These are phyloP conservation scores for Oryza punctata DNA, from an alignment of 176 grass and related monocot species.

Conservation along the genomic window DNA sequence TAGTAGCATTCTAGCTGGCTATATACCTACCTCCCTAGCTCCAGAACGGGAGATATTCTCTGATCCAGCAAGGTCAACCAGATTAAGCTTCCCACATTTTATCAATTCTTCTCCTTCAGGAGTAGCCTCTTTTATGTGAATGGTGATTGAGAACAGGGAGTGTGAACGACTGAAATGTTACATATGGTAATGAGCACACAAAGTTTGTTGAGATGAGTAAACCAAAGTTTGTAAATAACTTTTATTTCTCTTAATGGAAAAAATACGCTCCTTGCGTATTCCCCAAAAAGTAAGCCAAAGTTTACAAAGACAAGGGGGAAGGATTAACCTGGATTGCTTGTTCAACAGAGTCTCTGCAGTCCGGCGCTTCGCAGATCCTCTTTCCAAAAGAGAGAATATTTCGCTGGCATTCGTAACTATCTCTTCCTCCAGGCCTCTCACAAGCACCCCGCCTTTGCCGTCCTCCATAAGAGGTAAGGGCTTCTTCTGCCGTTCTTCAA, in stretches of 20 bases:
- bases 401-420: conserved; percentile 82
- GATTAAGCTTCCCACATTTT: conserved; percentile 95
- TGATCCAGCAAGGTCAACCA: conserved; percentile 94
- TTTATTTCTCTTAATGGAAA: too few relatives aligned
- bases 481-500: conserved; percentile 89
- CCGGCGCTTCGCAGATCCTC: conserved; percentile 89
- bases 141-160: conserved; percentile 97
- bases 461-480: conserved; percentile 94
- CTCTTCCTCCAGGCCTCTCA: conserved; percentile 94
- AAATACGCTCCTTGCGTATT: too few relatives aligned
- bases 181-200: conserved; percentile 10
- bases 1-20: background rate
- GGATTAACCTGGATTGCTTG: conserved; percentile 97
- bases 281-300: conserved; percentile 29
- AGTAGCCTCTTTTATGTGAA: conserved; percentile 98
- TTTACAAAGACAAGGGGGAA: background rate
- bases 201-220: conserved; percentile 6
- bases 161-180: conserved; percentile 85
- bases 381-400: conserved; percentile 94
- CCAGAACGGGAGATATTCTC: conserved; percentile 98
- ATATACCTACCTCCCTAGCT: conserved; percentile 77
- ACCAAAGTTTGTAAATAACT: too few relatives aligned
- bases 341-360: conserved; percentile 95
- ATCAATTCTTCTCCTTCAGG: conserved; percentile 99
- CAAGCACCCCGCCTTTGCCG: conserved; percentile 94